phyloP scores from a whole-genome alignment of 352 stramenopile species.

The Phytophthora sp. region DNA sequence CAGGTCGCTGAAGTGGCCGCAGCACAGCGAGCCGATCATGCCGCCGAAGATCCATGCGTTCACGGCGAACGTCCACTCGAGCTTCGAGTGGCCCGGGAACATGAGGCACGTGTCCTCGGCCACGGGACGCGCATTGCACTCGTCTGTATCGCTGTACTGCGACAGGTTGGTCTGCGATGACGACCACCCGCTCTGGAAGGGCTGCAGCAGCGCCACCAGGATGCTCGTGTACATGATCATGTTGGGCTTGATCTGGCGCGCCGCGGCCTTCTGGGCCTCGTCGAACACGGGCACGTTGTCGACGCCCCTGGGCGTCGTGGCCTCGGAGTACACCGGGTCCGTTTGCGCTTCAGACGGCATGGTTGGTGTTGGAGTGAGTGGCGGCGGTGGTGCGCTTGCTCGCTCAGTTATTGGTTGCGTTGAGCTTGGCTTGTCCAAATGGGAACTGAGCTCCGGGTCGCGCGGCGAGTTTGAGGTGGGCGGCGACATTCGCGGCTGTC shows the following conservation, averaged over 20 bases:
- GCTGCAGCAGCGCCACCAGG: slow-evolving; percentile 38
- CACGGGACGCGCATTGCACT: too few species aligned
- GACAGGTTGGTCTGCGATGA: slow-evolving; percentile 54
- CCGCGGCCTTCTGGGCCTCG: slow-evolving; percentile 20
- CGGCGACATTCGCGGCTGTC: neutral
- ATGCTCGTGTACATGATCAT: slow-evolving; percentile 48
- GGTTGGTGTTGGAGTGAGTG: neutral
- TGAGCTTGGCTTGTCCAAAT: slow-evolving; percentile 15
- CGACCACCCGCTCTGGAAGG: slow-evolving; percentile 61
- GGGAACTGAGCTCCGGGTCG: neutral
- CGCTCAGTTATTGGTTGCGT: neutral
- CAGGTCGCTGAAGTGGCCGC: slow-evolving; percentile 34
- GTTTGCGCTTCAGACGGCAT: slow-evolving; percentile 21
- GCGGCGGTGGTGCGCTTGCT: neutral
- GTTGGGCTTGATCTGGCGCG: slow-evolving; percentile 32
- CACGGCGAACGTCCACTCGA: slow-evolving; percentile 25
- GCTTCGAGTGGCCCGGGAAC: slow-evolving; percentile 14
- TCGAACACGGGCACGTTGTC: slow-evolving; percentile 22
- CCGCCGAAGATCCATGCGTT: slow-evolving; percentile 56
- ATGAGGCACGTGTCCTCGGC: too few species aligned
- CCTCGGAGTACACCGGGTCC: slow-evolving; percentile 23
- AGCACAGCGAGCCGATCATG: slow-evolving; percentile 51
- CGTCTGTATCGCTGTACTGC: too few species aligned
- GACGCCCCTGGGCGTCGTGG: slow-evolving; percentile 5
- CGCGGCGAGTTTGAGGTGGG: neutral